A percentile compares a stretch with the other conserved stretches of the same genome.
These are phyloP conservation scores for Alternaria sp. DNA, from an alignment of 2,329 filamentous ascomycete species.

Conservation along the genomic window DNA sequence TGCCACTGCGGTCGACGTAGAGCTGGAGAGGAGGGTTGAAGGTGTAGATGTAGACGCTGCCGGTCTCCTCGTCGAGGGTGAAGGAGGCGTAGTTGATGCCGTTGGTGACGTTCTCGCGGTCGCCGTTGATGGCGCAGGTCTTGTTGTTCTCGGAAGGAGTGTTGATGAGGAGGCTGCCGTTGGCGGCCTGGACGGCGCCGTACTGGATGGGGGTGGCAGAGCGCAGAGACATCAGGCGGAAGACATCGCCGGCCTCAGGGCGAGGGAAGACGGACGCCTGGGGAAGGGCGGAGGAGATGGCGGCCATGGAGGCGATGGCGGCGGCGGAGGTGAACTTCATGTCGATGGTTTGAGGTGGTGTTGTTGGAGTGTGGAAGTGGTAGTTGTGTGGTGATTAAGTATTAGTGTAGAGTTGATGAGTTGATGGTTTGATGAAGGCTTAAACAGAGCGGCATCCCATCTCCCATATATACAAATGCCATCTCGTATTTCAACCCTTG, in stretches of 20 bases:
- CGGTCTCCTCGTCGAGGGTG: slow-evolving; percentile 49
- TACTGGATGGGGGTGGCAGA: slow-evolving; percentile 60
- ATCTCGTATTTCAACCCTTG: slow-evolving; percentile 4
- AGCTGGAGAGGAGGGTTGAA: slow-evolving; percentile 56
- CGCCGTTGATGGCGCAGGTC: slow-evolving; percentile 49
- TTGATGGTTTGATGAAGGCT: slow-evolving; percentile 4
- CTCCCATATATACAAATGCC: slow-evolving; percentile 3
- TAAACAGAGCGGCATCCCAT: slow-evolving; percentile 3
- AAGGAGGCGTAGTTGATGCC: slow-evolving; percentile 57
- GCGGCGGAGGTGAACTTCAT: slow-evolving; percentile 41
- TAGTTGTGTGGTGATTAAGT: slow-evolving; percentile 11
- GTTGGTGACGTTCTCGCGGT: slow-evolving; percentile 4
- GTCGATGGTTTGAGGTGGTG: slow-evolving; percentile 22
- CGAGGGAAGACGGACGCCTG: slow-evolving; percentile 27
- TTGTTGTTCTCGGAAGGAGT: slow-evolving; percentile 53
- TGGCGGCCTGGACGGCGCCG: slow-evolving; percentile 53
- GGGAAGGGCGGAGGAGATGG: slow-evolving; percentile 37
- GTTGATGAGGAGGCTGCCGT: slow-evolving; percentile 54
- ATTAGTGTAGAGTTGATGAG: slow-evolving; percentile 7
- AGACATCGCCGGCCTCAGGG: slow-evolving; percentile 44
- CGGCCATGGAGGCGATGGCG: slow-evolving; percentile 27
- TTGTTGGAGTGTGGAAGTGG: slow-evolving; percentile 2
- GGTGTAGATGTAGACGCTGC: slow-evolving; percentile 58
- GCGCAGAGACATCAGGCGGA: slow-evolving; percentile 59
- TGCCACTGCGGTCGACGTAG: slow-evolving; percentile 64